phyloP scores from a whole-genome alignment of 2,329 filamentous ascomycete species.

The Keithomyces neogunnii region DNA sequence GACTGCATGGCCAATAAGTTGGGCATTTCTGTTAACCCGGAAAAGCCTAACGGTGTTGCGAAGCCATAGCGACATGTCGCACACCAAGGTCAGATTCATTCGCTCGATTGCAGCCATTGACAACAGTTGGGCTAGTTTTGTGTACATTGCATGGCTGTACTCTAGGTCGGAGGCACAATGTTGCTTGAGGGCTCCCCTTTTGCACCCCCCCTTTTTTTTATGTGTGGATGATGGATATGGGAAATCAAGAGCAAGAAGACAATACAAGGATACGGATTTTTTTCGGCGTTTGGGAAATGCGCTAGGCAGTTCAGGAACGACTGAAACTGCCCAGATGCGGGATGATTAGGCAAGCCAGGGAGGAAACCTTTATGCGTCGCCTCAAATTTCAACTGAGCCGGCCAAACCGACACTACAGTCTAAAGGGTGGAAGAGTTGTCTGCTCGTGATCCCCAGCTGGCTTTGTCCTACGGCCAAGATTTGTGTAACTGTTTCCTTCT shows the following conservation, averaged over 20 bases:
- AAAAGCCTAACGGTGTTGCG: conserved; percentile 11
- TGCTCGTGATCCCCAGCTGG: too few relatives aligned
- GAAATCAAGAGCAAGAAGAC: not conserved
- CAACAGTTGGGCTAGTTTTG: not conserved
- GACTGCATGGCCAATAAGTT: conserved; percentile 38
- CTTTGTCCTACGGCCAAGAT: too few relatives aligned
- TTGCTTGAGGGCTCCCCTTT: not conserved
- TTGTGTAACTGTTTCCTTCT: too few relatives aligned
- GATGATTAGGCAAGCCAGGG: not conserved
- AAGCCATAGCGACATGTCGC: conserved; percentile 3
- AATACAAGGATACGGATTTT: not conserved
- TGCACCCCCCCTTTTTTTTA: too few relatives aligned
- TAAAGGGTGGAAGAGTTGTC: too few relatives aligned
- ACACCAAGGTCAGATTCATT: not conserved
- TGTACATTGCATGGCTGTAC: not conserved
- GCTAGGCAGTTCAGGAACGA: not conserved
- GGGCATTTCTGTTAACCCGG: conserved; percentile 43
- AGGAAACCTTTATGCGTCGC: not conserved
- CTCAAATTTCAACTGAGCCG: too few relatives aligned
- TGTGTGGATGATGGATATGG: not conserved
- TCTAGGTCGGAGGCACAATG: not conserved
- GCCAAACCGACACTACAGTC: too few relatives aligned
- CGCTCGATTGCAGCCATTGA: not conserved
- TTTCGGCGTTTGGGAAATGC: not conserved
- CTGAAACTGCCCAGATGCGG: not conserved